Evolutionary conservation across 2,329 filamentous ascomycete species (phyloP), one percentile per base, ranked within the genome.

Genomic region (Neofusicoccum laricinum): DNA sequence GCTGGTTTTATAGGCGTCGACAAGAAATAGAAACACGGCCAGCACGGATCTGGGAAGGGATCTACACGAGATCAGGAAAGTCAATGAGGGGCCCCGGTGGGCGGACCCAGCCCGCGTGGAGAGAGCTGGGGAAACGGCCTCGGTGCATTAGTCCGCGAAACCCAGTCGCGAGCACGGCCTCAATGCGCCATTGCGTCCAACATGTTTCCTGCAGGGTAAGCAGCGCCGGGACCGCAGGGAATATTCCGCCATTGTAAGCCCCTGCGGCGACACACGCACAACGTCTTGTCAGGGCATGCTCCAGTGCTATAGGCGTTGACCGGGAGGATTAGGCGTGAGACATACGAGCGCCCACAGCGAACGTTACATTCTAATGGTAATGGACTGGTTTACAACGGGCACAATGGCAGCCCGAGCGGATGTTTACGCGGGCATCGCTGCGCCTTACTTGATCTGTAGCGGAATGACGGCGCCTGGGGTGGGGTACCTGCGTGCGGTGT

Each of bases 11-110:
- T 61, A 61, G 43, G 14, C 34, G 4, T 14, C 11, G 10, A 40
- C n/a, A 19, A 17, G n/a, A 43, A 61, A 50, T 14, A 41, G 32
- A 61, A 61, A 25, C n/a, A 49, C 19, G 45, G 50, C 45, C 21
- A 41, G 32, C 30, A 34, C 58, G 58, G 58, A 30, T 30, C 58
- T 61, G 5, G 43, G 46, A 25, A 40, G 30, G 15, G 58, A 61
- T 61, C 58, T 61, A 50, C 58, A 19, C 43, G 58, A 50, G 45
- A 15, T 49, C 58, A 61, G 19, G 38, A 40, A 40, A 49, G 34
- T 41, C 40, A 50, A 32, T 45, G 58, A 61, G 58, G 58, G 58
- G 58, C 58, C 58, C 58, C 58, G 58, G 58, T 61, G 43, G 58
- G 58, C 58, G 58, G 46, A 49, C 40, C 17, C 43, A 21, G 45